Percentiles rank a stretch among this genome's conserved stretches.
These are phyloP conservation scores for Rhododendron griersonianum DNA, from an alignment of 148 eudicot genomes.

Conservation along the genomic window DNA sequence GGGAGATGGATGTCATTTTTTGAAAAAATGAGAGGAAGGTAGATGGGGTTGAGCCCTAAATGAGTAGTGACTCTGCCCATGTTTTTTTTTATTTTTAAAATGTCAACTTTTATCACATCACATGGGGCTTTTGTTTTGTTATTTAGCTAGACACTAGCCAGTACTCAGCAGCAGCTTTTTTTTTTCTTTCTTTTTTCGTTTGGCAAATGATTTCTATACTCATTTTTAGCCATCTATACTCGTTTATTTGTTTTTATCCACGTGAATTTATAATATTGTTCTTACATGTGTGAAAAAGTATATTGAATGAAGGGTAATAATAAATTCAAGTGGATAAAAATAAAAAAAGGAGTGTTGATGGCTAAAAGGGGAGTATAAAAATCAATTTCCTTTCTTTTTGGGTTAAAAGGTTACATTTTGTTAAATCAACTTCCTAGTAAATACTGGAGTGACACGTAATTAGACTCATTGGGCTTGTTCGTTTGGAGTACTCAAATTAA, in stretches of 20 bases:
- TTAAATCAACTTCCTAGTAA: neutral
- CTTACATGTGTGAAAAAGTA: no score
- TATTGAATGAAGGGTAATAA: no score
- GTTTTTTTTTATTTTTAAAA: neutral
- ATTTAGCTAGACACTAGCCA: neutral
- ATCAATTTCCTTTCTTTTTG: neutral
- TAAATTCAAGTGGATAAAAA: no score
- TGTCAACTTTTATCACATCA: constrained; percentile 12
- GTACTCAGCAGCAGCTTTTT: neutral
- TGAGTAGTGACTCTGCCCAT: constrained; percentile 15
- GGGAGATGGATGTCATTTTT: neutral
- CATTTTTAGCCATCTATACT: no score
- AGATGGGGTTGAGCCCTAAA: constrained; percentile 2
- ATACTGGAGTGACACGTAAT: no score
- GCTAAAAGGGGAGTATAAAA: no score
- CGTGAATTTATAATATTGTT: no score
- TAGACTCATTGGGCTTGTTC: no score
- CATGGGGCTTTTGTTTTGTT: constrained; percentile 16
- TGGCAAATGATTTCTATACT: no score
- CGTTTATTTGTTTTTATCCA: no score
- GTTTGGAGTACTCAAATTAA: no score
- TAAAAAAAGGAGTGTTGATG: no score
- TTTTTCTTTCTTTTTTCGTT: neutral
- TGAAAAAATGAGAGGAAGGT: neutral
- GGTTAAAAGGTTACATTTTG: neutral